Conservation (phyloP, 108 stramenopile genomes). For the Nitzschia palea region DNA sequence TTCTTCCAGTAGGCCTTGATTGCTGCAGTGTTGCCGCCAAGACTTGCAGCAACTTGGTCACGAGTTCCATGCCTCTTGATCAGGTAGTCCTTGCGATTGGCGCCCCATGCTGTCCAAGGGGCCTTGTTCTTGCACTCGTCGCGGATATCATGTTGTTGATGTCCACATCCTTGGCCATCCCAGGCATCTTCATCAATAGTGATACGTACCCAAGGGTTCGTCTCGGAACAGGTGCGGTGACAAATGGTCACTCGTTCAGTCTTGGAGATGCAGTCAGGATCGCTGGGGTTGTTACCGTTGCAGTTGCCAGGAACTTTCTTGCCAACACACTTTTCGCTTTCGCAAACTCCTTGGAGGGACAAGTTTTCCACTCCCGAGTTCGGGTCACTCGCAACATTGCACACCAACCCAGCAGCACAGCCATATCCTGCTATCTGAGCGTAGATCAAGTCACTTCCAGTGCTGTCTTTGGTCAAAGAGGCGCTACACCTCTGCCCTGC, state of each 20-base stretch:
- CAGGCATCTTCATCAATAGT: slow-evolving; percentile 4
- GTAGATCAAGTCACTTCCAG: slow-evolving; percentile 5
- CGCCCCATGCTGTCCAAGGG: not conserved
- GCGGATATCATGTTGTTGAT: not conserved
- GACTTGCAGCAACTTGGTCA: not conserved
- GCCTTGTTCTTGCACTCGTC: slow-evolving; percentile 9
- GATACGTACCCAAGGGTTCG: slow-evolving; percentile 1
- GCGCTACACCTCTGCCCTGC: not conserved
- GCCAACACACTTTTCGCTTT: not conserved
- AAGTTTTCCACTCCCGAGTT: not conserved
- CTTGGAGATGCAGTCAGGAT: not conserved
- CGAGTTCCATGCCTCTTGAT: slow-evolving; percentile 1
- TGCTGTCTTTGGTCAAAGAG: not conserved
- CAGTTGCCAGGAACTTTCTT: not conserved
- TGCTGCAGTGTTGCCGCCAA: not conserved
- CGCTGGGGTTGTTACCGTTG: not conserved
- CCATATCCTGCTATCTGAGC: not conserved
- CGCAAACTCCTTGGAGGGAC: not conserved
- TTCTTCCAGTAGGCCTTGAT: slow-evolving; percentile 4
- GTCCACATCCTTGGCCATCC: not conserved
- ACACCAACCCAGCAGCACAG: not conserved
- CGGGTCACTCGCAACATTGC: not conserved
- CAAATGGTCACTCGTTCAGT: not conserved
- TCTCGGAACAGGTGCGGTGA: not conserved
- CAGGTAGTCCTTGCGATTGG: not conserved